Conservation (phyloP, 1,139 yeast genomes). For the Candida dubliniensis region DNA sequence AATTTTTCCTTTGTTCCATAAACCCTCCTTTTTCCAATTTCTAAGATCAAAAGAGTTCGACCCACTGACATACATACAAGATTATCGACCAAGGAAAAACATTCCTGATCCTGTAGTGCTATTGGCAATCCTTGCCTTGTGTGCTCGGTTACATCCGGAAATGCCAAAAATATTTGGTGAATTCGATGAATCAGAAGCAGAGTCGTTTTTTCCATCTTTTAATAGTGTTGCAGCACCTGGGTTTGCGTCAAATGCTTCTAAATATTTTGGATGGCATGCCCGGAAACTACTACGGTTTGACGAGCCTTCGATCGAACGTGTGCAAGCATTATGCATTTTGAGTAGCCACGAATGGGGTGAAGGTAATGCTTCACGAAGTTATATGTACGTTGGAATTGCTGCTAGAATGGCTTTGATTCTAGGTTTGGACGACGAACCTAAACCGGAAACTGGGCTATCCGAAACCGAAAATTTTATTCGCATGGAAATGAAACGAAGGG, state of each 20-base stretch:
- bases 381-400: slow-evolving; percentile 38
- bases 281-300: slow-evolving; percentile 32
- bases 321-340: slow-evolving; percentile 36
- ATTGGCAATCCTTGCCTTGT: slow-evolving; percentile 34
- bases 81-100: slow-evolving; percentile 13
- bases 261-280: slow-evolving; percentile 43
- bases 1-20: slow-evolving; percentile 34
- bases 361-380: slow-evolving; percentile 38
- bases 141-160: slow-evolving; percentile 34
- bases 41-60: slow-evolving; percentile 26
- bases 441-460: slow-evolving; percentile 10
- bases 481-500: slow-evolving; percentile 33
- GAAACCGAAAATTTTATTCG: slow-evolving; percentile 19
- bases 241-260: slow-evolving; percentile 31
- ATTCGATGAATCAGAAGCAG: slow-evolving; percentile 29
- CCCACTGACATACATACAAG: slow-evolving; percentile 27
- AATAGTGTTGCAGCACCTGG: slow-evolving; percentile 1
- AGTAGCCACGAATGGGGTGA: slow-evolving; percentile 47
- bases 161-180: slow-evolving; percentile 30
- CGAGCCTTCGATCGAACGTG: slow-evolving; percentile 36
- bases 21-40: slow-evolving; percentile 29
- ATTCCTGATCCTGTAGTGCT: slow-evolving; percentile 33
- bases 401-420: slow-evolving; percentile 40
- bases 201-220: slow-evolving; percentile 23
- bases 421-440: slow-evolving; percentile 30